Percentiles rank a stretch among this genome's conserved stretches.
Evolutionary conservation across 2,329 filamentous ascomycete genomes (phyloP).

Genomic region (Xylaria sp.): DNA sequence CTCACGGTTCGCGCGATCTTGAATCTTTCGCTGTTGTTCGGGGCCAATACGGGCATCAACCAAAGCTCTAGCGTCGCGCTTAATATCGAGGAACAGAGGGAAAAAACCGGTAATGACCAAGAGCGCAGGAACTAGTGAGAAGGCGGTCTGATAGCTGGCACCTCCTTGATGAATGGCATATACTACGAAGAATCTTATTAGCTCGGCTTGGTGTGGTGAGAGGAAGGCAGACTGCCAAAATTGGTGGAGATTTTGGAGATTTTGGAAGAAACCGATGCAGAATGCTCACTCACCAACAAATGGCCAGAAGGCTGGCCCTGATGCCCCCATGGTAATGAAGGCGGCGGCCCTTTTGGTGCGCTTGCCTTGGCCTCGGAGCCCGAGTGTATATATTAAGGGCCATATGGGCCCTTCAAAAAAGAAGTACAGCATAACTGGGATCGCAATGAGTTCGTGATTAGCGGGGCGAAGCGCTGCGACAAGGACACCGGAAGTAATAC

Average conservation of each 20-base stretch:
- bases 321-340: slow-evolving; percentile 80
- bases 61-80: slow-evolving; percentile 59
- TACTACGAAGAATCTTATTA: slow-evolving; percentile 50
- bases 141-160: slow-evolving; percentile 72
- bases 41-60: slow-evolving; percentile 55
- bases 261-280: background rate
- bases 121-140: slow-evolving; percentile 69
- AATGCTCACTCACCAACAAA: slow-evolving; percentile 62
- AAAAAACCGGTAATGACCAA: slow-evolving; percentile 60
- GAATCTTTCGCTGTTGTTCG: slow-evolving; percentile 49
- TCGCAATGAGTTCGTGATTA: slow-evolving; percentile 62
- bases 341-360: slow-evolving; percentile 82
- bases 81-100: slow-evolving; percentile 60
- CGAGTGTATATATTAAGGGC: slow-evolving; percentile 83
- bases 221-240: background rate
- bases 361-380: slow-evolving; percentile 81
- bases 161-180: slow-evolving; percentile 72
- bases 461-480: slow-evolving; percentile 58
- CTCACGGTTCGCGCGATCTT: slow-evolving; percentile 55
- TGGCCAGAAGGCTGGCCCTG: slow-evolving; percentile 78
- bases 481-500: slow-evolving; percentile 67
- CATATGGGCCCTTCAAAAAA: slow-evolving; percentile 87
- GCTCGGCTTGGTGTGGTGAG: background rate
- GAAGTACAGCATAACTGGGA: slow-evolving; percentile 76
- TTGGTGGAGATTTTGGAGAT: background rate